Conservation (phyloP, 305 asterid species). For the Withania somnifera region DNA sequence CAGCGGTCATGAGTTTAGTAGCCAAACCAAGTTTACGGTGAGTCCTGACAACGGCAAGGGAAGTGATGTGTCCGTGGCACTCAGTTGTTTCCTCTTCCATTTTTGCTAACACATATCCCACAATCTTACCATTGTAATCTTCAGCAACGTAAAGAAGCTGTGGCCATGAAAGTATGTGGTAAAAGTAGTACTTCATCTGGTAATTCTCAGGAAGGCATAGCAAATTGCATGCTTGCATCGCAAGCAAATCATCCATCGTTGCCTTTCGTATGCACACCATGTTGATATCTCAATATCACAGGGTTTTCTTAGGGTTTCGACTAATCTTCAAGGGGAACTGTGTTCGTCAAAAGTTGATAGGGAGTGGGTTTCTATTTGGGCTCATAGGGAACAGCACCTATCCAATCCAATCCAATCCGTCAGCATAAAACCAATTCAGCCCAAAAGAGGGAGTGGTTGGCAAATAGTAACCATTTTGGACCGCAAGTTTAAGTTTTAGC, state of each 20-base stretch:
- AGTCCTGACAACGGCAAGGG: conserved; percentile 90
- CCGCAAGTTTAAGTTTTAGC: too few relatives aligned
- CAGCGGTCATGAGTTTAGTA: conserved; percentile 98
- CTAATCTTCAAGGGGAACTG: not conserved
- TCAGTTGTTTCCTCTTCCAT: conserved; percentile 96
- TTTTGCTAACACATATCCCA: conserved; percentile 86
- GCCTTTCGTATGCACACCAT: conserved; percentile 18
- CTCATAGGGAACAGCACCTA: not conserved
- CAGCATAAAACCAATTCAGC: not conserved
- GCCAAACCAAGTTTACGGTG: conserved; percentile 95
- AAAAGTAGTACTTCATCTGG: conserved; percentile 42
- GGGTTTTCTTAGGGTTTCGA: not conserved
- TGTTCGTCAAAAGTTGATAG: not conserved
- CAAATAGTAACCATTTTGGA: not conserved
- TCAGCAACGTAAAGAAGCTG: conserved; percentile 94
- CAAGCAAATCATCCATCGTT: conserved; percentile 9
- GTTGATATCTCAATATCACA: not conserved
- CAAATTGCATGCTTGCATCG: conserved; percentile 10
- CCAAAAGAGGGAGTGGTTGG: not conserved
- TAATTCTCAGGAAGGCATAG: conserved; percentile 10
- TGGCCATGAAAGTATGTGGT: conserved; percentile 98
- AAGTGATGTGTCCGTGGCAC: conserved; percentile 98
- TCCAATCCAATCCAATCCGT: too few relatives aligned
- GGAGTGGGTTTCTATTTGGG: not conserved
- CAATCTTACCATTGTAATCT: conserved; percentile 95